A percentile compares a stretch with the other conserved stretches of the same genome.
Conservation (phyloP, 1,284 basidiomycete species). For the Irpex sp. region DNA sequence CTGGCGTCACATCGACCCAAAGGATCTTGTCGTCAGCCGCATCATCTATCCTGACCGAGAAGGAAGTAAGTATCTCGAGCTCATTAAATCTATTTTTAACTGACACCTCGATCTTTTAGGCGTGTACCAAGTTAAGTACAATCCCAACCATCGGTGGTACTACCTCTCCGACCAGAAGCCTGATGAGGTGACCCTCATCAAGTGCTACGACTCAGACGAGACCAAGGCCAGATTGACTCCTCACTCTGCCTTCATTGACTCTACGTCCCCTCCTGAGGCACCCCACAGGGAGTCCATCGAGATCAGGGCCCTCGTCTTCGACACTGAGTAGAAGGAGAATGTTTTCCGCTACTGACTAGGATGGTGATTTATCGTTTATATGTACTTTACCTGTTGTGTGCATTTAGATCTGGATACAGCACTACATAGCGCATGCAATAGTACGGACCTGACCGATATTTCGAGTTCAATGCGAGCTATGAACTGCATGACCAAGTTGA, state of each 20-base stretch:
- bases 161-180: conserved; percentile 44
- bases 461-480: no score
- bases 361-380: no score
- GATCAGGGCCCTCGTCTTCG: conserved; percentile 38
- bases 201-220: conserved; percentile 42
- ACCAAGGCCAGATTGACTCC: conserved; percentile 40
- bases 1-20: conserved; percentile 43
- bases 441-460: no score
- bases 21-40: conserved; percentile 43
- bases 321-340: conserved; percentile 17
- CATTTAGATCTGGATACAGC: not conserved
- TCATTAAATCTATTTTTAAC: no score
- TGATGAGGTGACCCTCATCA: conserved; percentile 45
- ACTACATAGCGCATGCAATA: no score
- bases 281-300: conserved; percentile 42
- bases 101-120: not conserved
- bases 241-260: conserved; percentile 43
- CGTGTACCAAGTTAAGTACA: conserved; percentile 35
- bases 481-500: not conserved
- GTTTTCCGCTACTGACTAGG: no score
- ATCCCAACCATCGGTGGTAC: conserved; percentile 41
- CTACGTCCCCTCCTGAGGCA: conserved; percentile 33
- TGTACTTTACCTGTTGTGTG: not conserved
- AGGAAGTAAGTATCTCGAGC: conserved; percentile 40
- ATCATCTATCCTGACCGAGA: conserved; percentile 47